phyloP scores from a whole-genome alignment of 805 yeast genomes.

The Metschnikowia arizonensis region DNA sequence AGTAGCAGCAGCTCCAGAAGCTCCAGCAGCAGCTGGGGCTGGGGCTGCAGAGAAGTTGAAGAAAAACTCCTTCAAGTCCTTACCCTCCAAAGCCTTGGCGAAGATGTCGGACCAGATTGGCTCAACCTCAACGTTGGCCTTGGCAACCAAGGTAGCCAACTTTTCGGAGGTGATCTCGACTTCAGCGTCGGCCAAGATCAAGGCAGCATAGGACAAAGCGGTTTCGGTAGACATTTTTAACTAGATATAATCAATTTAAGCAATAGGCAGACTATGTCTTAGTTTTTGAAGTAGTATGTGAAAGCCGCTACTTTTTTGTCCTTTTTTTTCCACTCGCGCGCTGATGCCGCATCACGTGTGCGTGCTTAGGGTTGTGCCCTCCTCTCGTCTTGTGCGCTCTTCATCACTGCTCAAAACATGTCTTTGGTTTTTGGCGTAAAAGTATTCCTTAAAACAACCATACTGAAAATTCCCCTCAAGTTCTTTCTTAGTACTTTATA shows the following conservation, averaged over 20 bases:
- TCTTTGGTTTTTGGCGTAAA: not conserved
- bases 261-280: conserved; percentile 48
- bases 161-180: conserved; percentile 45
- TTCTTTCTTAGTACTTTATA: no score
- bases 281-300: conserved; percentile 24
- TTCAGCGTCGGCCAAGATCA: conserved; percentile 47
- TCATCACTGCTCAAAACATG: not conserved
- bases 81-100: conserved; percentile 46
- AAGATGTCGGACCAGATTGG: conserved; percentile 45
- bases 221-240: conserved; percentile 45
- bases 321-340: conserved; percentile 11
- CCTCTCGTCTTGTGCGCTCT: not conserved
- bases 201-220: conserved; percentile 49
- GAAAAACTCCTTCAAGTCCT: conserved; percentile 47
- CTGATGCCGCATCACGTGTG: conserved; percentile 14
- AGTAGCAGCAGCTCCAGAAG: conserved; percentile 33
- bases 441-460: not conserved
- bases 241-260: conserved; percentile 50
- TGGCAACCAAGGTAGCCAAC: conserved; percentile 37
- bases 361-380: conserved; percentile 11
- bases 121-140: conserved; percentile 45
- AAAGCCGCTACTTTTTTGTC: conserved; percentile 6
- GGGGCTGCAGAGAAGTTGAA: conserved; percentile 46
- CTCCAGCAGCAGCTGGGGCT: conserved; percentile 39
- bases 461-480: not conserved